These are phyloP conservation scores for Phyllosticta citribraziliensis DNA, from an alignment of 2,329 filamentous ascomycete species.

Conservation along the genomic window DNA sequence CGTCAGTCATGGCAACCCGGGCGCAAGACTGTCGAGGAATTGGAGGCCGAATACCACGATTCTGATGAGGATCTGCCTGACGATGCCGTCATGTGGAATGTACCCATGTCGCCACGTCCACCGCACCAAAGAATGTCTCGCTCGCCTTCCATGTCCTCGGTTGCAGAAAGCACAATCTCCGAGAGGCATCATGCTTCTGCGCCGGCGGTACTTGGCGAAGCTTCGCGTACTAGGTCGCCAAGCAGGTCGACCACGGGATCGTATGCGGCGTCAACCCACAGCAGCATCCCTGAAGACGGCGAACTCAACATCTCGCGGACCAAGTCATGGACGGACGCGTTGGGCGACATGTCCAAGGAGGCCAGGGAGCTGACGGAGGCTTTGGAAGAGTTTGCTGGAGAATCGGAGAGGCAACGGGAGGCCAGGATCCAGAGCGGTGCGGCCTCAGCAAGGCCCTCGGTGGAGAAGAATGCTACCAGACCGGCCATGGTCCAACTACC, in stretches of 20 bases:
- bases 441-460: slow-evolving; percentile 23
- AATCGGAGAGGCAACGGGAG: slow-evolving; percentile 45
- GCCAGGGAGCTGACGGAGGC: slow-evolving; percentile 67
- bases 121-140: slow-evolving; percentile 20
- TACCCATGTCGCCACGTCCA: slow-evolving; percentile 61
- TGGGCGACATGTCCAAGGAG: slow-evolving; percentile 60
- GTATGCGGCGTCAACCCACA: slow-evolving; percentile 3
- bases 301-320: slow-evolving; percentile 34
- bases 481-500: slow-evolving; percentile 44
- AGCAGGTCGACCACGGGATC: slow-evolving; percentile 4
- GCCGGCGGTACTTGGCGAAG: slow-evolving; percentile 17
- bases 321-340: slow-evolving; percentile 65
- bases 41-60: slow-evolving; percentile 72
- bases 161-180: slow-evolving; percentile 17
- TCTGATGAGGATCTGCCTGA: slow-evolving; percentile 68
- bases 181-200: slow-evolving; percentile 10
- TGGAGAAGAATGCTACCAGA: slow-evolving; percentile 44
- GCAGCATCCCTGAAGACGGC: slow-evolving; percentile 9
- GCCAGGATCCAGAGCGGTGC: slow-evolving; percentile 40
- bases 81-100: slow-evolving; percentile 69
- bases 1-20: slow-evolving; percentile 57
- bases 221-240: slow-evolving; percentile 13
- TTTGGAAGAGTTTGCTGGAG: slow-evolving; percentile 67
- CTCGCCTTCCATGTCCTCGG: slow-evolving; percentile 23
- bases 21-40: slow-evolving; percentile 58